Evolutionary conservation across 83 land plant genomes (phyloP).

Genomic region (Picea abies): DNA sequence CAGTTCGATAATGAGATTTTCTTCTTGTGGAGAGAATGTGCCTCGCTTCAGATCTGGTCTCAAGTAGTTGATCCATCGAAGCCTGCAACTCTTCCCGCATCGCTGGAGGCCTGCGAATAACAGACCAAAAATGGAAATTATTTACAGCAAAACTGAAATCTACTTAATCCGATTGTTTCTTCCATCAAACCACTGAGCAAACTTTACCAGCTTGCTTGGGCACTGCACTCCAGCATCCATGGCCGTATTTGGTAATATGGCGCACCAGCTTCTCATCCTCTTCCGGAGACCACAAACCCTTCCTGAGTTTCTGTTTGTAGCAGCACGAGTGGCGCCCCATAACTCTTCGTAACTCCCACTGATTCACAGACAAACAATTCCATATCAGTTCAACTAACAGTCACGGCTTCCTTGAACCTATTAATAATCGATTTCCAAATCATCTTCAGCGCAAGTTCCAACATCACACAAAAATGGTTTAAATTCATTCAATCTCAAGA

Average conservation of each 20-base stretch:
- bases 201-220: background rate
- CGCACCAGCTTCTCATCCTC: constrained; percentile 41
- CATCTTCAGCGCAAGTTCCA: background rate
- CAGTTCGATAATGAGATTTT: constrained; percentile 49
- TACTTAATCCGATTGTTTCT: too few relatives aligned
- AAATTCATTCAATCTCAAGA: background rate
- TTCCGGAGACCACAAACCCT: constrained; percentile 60
- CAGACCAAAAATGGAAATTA: too few relatives aligned
- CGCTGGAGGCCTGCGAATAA: background rate
- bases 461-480: background rate
- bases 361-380: background rate
- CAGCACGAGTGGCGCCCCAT: constrained; percentile 72
- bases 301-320: constrained; percentile 54
- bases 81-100: constrained; percentile 6
- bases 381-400: background rate
- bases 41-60: constrained; percentile 50
- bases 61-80: constrained; percentile 4
- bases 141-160: too few relatives aligned
- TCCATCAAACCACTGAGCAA: too few relatives aligned
- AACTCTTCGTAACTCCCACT: background rate
- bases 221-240: constrained; percentile 17
- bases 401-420: background rate
- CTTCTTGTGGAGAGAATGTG: constrained; percentile 41
- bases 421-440: background rate
- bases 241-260: constrained; percentile 58